A percentile compares a stretch with the other conserved stretches of the same genome.
Evolutionary conservation across 2,329 filamentous ascomycete species (phyloP).

Genomic region (Cercospora zeae-maydis): DNA sequence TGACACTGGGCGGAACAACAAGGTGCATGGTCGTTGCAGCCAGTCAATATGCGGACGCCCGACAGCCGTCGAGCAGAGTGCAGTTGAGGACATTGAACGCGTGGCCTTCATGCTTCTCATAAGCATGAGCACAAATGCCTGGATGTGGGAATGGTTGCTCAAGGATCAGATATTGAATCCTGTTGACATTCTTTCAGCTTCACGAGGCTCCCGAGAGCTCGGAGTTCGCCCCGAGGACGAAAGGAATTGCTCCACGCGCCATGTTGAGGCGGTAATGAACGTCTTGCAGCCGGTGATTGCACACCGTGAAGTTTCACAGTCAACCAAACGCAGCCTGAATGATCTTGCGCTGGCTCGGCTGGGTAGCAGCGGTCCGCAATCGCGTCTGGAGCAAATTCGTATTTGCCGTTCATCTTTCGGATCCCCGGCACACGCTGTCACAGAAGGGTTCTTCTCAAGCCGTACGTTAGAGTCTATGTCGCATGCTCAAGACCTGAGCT

Average conservation of each 20-base stretch:
- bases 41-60: not conserved
- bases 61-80: not conserved
- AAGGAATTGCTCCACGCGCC: too few relatives aligned
- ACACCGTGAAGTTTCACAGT: too few relatives aligned
- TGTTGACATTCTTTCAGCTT: not conserved
- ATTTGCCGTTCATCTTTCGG: too few relatives aligned
- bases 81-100: not conserved
- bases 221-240: too few relatives aligned
- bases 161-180: not conserved
- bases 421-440: not conserved
- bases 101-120: not conserved
- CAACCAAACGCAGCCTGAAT: too few relatives aligned
- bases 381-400: too few relatives aligned
- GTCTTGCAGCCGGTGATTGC: too few relatives aligned
- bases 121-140: not conserved
- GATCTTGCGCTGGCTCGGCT: too few relatives aligned
- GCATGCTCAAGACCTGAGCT: not conserved
- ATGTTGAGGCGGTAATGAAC: too few relatives aligned
- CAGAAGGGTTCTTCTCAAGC: not conserved
- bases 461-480: not conserved
- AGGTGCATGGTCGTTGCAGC: not conserved
- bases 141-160: not conserved
- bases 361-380: too few relatives aligned
- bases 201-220: too few relatives aligned
- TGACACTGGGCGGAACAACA: too few relatives aligned